phyloP scores from a whole-genome alignment of 768 basidiomycete genomes.

The Mycena pura region DNA sequence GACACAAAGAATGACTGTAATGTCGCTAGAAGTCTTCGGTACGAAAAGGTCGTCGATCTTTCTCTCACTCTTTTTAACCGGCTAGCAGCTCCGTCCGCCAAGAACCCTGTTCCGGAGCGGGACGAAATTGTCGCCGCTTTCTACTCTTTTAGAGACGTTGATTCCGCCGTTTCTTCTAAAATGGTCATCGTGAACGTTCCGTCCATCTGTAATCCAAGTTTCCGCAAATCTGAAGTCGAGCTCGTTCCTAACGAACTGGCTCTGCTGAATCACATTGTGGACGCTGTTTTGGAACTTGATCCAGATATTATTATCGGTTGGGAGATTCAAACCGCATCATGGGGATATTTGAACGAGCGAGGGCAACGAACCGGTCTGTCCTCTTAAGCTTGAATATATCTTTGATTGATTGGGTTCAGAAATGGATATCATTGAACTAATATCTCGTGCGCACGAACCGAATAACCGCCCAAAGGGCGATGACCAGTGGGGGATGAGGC shows the following conservation, averaged over 20 bases:
- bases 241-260: conserved; percentile 75
- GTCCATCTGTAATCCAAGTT: conserved; percentile 40
- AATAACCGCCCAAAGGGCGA: conserved; percentile 44
- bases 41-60: conserved; percentile 27
- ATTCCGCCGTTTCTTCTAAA: conserved; percentile 49
- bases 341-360: conserved; percentile 88
- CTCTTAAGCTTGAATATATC: not conserved
- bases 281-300: conserved; percentile 77
- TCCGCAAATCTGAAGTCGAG: conserved; percentile 56
- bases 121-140: conserved; percentile 76
- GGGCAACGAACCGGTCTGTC: conserved; percentile 62
- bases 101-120: conserved; percentile 68
- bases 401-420: conserved; percentile 48
- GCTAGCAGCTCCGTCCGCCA: conserved; percentile 62
- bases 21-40: conserved; percentile 91
- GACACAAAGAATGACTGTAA: conserved; percentile 75
- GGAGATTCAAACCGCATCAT: conserved; percentile 88
- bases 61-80: not conserved
- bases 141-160: conserved; percentile 69
- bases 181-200: conserved; percentile 58
- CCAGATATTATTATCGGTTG: conserved; percentile 93
- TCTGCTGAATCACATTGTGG: conserved; percentile 76
- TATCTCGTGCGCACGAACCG: conserved; percentile 83
- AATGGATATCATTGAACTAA: conserved; percentile 71
- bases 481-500: conserved; percentile 75